A percentile compares a stretch with the other conserved stretches of the same genome.
These are phyloP conservation scores for Scopulariopsis brevicaulis DNA, from an alignment of 2,329 filamentous ascomycete species.

Conservation along the genomic window DNA sequence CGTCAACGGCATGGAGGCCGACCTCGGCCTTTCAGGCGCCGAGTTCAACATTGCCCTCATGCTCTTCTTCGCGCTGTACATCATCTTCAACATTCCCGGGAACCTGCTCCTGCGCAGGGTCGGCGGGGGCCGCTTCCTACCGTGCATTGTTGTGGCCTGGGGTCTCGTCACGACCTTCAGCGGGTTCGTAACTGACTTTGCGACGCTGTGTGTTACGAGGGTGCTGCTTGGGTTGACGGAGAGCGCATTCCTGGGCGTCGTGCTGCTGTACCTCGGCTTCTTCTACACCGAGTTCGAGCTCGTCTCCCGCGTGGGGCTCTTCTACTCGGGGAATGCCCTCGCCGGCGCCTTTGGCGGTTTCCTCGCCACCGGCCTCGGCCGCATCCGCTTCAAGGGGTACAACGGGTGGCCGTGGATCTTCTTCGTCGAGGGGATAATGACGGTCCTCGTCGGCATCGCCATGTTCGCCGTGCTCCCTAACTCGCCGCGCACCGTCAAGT, in stretches of 20 bases:
- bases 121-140: constrained; percentile 10
- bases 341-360: constrained; percentile 52
- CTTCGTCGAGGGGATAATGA: constrained; percentile 25
- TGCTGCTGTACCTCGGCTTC: constrained; percentile 13
- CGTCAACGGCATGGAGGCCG: constrained; percentile 46
- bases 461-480: constrained; percentile 25
- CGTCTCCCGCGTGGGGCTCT: constrained; percentile 11
- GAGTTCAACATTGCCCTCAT: constrained; percentile 37
- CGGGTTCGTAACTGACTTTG: constrained; percentile 11
- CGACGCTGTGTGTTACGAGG: constrained; percentile 10
- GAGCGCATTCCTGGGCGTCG: constrained; percentile 12
- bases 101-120: constrained; percentile 11
- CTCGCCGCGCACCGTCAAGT: constrained; percentile 22
- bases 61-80: constrained; percentile 11
- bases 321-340: constrained; percentile 49
- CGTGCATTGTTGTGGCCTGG: constrained; percentile 10
- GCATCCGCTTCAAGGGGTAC: constrained; percentile 20
- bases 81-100: constrained; percentile 14
- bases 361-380: constrained; percentile 28
- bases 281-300: constrained; percentile 14
- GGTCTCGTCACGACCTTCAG: constrained; percentile 10
- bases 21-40: constrained; percentile 43
- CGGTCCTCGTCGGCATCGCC: constrained; percentile 19
- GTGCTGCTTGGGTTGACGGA: constrained; percentile 12
- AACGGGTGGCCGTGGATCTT: constrained; percentile 33